Base-by-base conservation (phyloP, 345 rosid genomes). In the Corymbia maculata region DNA sequence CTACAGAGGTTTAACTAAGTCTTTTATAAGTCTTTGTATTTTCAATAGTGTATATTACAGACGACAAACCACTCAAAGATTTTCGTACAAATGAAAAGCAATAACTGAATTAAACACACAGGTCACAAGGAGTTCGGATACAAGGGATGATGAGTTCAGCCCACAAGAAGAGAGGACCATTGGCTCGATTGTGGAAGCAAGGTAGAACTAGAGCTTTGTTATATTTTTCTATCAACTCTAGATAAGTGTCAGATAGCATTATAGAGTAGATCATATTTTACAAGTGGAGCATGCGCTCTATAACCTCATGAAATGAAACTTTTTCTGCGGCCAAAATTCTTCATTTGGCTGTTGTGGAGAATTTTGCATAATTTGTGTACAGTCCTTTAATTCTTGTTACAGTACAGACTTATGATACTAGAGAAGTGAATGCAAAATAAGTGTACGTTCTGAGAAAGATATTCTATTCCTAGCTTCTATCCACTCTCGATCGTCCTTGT, bases 71-170 rank as follows among this genome's bases (percentile, higher is more conserved):
- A 3, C 26, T 42, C 49, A 36, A 75, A 75, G 82, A 75, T 75
- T 75, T 75, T 42, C 26, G 19, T 75, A 75, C 82, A 42, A 44
- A 75, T 75, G 82, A 75, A 36, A 44, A 75, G 26, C 82, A 42
- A 75, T 75, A 75, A 75, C 26, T 36, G 26, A 36, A 75, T 75
- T 42, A 19, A 75, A 75, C 82, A 36, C 87, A 90, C 92, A 98
- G 99, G 99, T 98, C 59, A 98, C 99, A 45, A 94, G 99, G 90
- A 98, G 98, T n/a, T 95, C 92, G 82, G 98, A 98, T 86, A 98
- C 99, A 5, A 92, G 86, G 49, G 90, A 44, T 87, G 98, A 97
- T 79, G 93, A 86, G 36, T 89, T 98, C 79, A 97, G 99, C 91
- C 98, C 98, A 26, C 99, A 97, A 90, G 99, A 98, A 92, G 94